Conservation (phyloP, 129 eudicot genomes). For the Centrapalus pauciflorus region DNA sequence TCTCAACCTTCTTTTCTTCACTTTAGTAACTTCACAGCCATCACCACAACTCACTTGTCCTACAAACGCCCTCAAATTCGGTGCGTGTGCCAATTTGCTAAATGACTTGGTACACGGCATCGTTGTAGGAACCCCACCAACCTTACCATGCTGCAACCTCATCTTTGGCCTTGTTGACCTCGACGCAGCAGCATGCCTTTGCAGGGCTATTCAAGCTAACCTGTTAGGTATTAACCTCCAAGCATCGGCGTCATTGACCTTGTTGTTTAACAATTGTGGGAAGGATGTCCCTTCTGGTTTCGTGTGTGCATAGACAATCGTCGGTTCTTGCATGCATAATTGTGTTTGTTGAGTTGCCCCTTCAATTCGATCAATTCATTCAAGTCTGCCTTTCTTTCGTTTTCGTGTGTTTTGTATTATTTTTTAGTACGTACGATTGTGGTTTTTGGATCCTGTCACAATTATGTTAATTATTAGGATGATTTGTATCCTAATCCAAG, state of each 20-base stretch:
- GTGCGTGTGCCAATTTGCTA: slow-evolving; percentile 43
- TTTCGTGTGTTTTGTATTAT: slow-evolving; percentile 22
- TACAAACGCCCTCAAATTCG: slow-evolving; percentile 34
- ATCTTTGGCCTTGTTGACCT: slow-evolving; percentile 29
- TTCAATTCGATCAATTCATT: no score
- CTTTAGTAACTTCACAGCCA: slow-evolving; percentile 37
- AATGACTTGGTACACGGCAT: slow-evolving; percentile 14
- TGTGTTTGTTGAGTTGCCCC: slow-evolving; percentile 15
- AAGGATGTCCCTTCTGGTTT: slow-evolving; percentile 27
- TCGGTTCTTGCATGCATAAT: neutral
- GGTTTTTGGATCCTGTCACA: no score
- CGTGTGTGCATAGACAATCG: slow-evolving; percentile 6
- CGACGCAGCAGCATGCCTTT: slow-evolving; percentile 26
- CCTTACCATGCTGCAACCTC: slow-evolving; percentile 40
- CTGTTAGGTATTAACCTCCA: slow-evolving; percentile 13
- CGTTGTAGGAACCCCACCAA: slow-evolving; percentile 24
- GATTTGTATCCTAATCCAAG: no score
- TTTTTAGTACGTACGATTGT: no score
- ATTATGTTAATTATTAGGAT: no score
- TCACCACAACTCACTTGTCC: slow-evolving; percentile 36
- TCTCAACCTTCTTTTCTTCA: slow-evolving; percentile 54
- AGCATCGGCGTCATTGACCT: neutral
- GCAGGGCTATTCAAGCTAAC: slow-evolving; percentile 14
- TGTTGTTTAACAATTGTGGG: slow-evolving; percentile 23
- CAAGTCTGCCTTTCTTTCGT: slow-evolving; percentile 5